phyloP scores from a whole-genome alignment of 2,329 filamentous ascomycete species.

The Magnaporthiopsis incrustans region DNA sequence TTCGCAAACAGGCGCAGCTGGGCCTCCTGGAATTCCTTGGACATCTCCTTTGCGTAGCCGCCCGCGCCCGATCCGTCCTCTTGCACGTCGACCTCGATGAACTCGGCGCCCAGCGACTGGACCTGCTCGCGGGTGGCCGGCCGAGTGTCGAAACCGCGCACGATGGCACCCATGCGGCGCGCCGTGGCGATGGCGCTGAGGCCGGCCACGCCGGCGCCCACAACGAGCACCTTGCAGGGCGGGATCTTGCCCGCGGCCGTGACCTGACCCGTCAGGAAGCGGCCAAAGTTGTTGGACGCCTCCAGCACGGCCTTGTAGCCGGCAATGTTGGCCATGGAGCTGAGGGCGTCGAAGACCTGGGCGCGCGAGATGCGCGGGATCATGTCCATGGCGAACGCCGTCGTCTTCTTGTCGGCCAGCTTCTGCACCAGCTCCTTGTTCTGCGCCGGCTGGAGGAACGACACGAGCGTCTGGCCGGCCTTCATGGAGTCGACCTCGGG shows the following conservation, averaged over 20 bases:
- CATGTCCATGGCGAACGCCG: conserved; percentile 86
- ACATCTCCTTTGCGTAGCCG: conserved; percentile 91
- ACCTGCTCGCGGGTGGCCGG: conserved; percentile 84
- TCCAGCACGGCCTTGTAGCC: conserved; percentile 89
- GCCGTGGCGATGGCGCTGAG: conserved; percentile 83
- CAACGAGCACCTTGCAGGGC: conserved; percentile 76
- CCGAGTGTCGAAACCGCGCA: conserved; percentile 85
- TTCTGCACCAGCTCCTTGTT: conserved; percentile 69
- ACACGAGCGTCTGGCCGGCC: conserved; percentile 67
- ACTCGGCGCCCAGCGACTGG: conserved; percentile 82
- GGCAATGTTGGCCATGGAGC: conserved; percentile 91
- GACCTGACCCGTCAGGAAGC: conserved; percentile 82
- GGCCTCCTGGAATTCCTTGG: conserved; percentile 83
- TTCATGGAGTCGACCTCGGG: conserved; percentile 63
- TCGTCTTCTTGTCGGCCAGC: conserved; percentile 62
- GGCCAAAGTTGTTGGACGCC: conserved; percentile 81
- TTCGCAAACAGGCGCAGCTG: conserved; percentile 91
- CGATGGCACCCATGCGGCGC: conserved; percentile 78
- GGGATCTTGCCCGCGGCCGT: conserved; percentile 88
- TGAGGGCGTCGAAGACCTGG: conserved; percentile 80
- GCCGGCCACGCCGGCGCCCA: conserved; percentile 83
- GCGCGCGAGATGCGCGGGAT: conserved; percentile 84
- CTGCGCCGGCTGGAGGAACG: conserved; percentile 75
- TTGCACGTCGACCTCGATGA: conserved; percentile 76
- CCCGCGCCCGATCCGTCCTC: conserved; percentile 80